A percentile compares a stretch with the other conserved stretches of the same genome.
Evolutionary conservation across 1,139 yeast genomes (phyloP).

Genomic region (Chernovozyma aurita): DNA sequence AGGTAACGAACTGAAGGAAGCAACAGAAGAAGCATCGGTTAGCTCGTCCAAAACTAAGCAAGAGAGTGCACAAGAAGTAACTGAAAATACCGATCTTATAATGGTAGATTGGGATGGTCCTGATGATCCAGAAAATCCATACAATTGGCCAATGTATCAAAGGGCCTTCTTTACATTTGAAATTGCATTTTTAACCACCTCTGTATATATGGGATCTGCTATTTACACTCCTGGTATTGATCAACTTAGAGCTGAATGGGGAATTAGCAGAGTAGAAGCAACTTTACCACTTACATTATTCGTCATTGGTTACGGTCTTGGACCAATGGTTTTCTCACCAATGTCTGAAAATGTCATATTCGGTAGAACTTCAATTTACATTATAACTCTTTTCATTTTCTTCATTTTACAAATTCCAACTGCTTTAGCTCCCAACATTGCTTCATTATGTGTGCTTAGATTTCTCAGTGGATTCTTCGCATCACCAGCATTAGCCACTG

Average conservation of each 20-base stretch:
- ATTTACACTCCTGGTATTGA: conserved; percentile 53
- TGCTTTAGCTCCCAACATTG: conserved; percentile 25
- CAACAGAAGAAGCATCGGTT: too few relatives aligned
- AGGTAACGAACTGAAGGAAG: neutral
- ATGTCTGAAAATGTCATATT: conserved; percentile 37
- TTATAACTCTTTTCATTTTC: conserved; percentile 26
- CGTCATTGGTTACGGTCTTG: conserved; percentile 37
- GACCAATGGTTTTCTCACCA: conserved; percentile 37
- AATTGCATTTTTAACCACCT: conserved; percentile 43
- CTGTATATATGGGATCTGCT: conserved; percentile 60
- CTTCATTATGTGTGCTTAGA: conserved; percentile 27
- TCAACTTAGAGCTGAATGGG: conserved; percentile 23
- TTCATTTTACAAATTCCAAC: conserved; percentile 32
- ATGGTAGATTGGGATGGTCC: conserved; percentile 42
- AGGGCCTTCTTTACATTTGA: conserved; percentile 36
- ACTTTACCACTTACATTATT: conserved; percentile 32
- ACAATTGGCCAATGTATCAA: conserved; percentile 45
- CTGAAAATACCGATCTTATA: conserved; percentile 4
- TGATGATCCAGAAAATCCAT: conserved; percentile 55
- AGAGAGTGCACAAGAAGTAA: neutral
- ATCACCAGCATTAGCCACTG: conserved; percentile 31
- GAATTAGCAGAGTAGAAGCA: conserved; percentile 23
- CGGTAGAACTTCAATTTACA: conserved; percentile 47
- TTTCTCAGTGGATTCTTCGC: conserved; percentile 32
- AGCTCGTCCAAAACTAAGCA: neutral